Percentiles rank a stretch among this genome's conserved stretches.
Evolutionary conservation across 2,329 filamentous ascomycete species (phyloP).

Genomic region (Colletotrichum sp.): DNA sequence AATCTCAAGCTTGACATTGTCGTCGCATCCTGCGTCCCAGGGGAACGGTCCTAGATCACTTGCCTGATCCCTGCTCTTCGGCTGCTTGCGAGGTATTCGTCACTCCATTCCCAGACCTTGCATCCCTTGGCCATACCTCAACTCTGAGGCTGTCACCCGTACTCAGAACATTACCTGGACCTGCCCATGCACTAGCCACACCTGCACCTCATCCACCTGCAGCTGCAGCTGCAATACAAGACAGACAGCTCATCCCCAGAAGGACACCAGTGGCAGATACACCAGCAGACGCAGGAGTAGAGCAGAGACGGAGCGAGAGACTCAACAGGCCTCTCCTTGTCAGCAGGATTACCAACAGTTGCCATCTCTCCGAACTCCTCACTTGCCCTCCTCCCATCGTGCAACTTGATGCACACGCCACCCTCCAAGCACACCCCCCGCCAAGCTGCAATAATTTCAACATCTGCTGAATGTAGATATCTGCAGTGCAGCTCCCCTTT

Average conservation of each 20-base stretch:
- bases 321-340: neutral
- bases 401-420: slow-evolving; percentile 2
- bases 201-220: neutral
- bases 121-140: neutral
- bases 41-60: slow-evolving; percentile 3
- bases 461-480: slow-evolving; percentile 18
- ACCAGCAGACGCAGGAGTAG: neutral
- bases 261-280: neutral
- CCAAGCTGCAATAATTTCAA: neutral
- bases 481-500: neutral
- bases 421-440: neutral
- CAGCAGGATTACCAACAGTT: neutral
- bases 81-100: slow-evolving; percentile 18
- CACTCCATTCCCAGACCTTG: slow-evolving; percentile 1
- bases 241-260: neutral
- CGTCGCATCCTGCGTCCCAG: neutral
- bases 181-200: neutral
- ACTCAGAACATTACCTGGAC: neutral
- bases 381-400: neutral
- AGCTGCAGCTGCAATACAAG: neutral
- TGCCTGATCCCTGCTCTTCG: slow-evolving; percentile 13
- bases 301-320: neutral
- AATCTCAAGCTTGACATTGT: neutral
- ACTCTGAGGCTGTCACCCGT: neutral
- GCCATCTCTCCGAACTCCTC: neutral